Percentiles rank a stretch among this genome's conserved stretches.
These are phyloP conservation scores for Talaromyces liani DNA, from an alignment of 495 filamentous ascomycete species.

Conservation along the genomic window DNA sequence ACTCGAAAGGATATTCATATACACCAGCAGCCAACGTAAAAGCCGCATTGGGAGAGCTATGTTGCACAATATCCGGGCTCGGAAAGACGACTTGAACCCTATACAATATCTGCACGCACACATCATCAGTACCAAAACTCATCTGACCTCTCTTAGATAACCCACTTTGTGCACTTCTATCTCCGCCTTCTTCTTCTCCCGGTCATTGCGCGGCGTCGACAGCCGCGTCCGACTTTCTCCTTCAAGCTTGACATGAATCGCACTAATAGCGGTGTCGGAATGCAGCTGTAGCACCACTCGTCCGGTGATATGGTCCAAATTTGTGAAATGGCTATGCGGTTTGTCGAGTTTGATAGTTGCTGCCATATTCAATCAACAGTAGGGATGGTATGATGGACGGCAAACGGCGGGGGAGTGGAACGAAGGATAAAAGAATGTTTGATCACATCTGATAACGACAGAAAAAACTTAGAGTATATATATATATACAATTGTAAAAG, in stretches of 20 bases:
- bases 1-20: slow-evolving; percentile 84
- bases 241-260: slow-evolving; percentile 88
- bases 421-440: not conserved
- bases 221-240: slow-evolving; percentile 73
- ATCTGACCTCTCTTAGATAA: not conserved
- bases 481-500: not conserved
- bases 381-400: not conserved
- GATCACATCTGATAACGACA: not conserved
- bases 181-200: slow-evolving; percentile 51
- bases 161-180: slow-evolving; percentile 73
- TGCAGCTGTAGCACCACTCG: slow-evolving; percentile 57
- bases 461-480: not conserved
- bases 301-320: slow-evolving; percentile 73
- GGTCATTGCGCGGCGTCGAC: slow-evolving; percentile 40
- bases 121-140: slow-evolving; percentile 9
- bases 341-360: slow-evolving; percentile 72
- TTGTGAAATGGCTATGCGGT: slow-evolving; percentile 72
- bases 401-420: not conserved
- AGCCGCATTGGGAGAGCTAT: slow-evolving; percentile 32
- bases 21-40: slow-evolving; percentile 66
- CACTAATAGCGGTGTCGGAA: slow-evolving; percentile 60
- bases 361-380: not conserved
- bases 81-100: slow-evolving; percentile 59
- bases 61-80: slow-evolving; percentile 41
- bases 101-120: slow-evolving; percentile 51